Percentiles rank a stretch among this genome's conserved stretches.
Conservation (phyloP, 2,329 filamentous ascomycete species). For the Immersiporthe knoxdaviesiana region DNA sequence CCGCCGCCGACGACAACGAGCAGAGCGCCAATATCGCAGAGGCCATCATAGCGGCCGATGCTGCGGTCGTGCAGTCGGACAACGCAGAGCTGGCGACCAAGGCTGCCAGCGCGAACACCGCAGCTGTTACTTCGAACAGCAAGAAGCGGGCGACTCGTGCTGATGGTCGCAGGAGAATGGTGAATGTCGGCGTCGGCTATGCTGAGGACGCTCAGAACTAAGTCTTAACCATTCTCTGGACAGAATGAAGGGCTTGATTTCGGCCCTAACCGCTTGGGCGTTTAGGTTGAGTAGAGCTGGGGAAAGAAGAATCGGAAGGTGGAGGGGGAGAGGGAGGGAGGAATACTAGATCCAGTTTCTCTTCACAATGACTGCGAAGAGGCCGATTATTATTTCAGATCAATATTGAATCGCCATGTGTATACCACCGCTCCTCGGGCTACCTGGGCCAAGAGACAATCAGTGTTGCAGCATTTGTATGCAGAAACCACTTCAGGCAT, state of each 20-base stretch:
- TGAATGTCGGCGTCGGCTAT: not conserved
- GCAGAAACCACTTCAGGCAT: not conserved
- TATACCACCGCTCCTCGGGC: not conserved
- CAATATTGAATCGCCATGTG: not conserved
- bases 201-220: constrained; percentile 6
- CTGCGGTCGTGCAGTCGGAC: constrained; percentile 8
- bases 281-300: not conserved
- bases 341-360: not conserved
- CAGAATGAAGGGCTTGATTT: not conserved
- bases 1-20: constrained; percentile 34
- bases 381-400: not conserved
- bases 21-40: constrained; percentile 30
- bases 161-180: constrained; percentile 1
- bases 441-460: not conserved
- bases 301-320: not conserved
- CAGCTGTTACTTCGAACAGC: not conserved
- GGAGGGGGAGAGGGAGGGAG: not conserved
- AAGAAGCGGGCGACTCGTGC: constrained; percentile 2
- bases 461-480: not conserved
- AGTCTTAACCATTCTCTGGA: not conserved
- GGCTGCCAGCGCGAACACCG: not conserved
- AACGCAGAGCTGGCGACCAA: constrained; percentile 15
- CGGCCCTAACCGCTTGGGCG: not conserved
- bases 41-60: constrained; percentile 21
- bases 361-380: not conserved